Base-by-base conservation (phyloP, 2,329 filamentous ascomycete genomes). In the Stagonosporopsis cucurbitacearum region DNA sequence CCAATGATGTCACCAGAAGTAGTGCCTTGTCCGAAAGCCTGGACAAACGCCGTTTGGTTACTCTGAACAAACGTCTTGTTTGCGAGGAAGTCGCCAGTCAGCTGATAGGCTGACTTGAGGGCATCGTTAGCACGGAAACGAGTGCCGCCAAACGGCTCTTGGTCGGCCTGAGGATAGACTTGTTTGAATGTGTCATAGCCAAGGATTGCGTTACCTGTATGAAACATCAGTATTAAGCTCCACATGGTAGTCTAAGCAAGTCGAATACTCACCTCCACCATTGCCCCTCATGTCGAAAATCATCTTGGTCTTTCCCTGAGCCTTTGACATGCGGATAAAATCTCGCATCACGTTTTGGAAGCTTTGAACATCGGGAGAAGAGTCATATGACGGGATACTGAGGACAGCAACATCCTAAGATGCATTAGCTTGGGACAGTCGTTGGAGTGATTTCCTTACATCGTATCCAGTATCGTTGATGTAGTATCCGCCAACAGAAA, bases 241-340 rank as follows among this genome's bases (percentile, higher is more conserved):
- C 15, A 39, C 15, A 13, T n/a, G 11, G 6, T 35, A 8, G 13
- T 22, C 8, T 12, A 9, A 15, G 4, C 26, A 13, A 35, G 7
- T 23, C 25, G 15, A 3, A 8, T 13, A 11, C 50, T 54, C 15
- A 58, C 50, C 55, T 35, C 87, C 88, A 0, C 77, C 78, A 60
- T 90, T 91, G 2, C 77, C 79, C 4, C 83, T 80, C 6, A 90
- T 66, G 59, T 90, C 88, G 55, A 90, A 82, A 26, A 90, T 78
- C 5, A 90, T 76, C 68, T 84, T 86, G n/a, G 77, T 83, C 67
- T 86, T 86, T 2, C 79, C 78, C 2, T 76, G 75, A 2, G 69
- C 59, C 37, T 79, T 78, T 12, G 79, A 79, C 36, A 76, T 72
- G 0, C 76, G 71, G 15, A 87, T 75, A 61, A 86, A 82, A 7